Evolutionary conservation across 768 basidiomycete genomes (phyloP).

Genomic region (Russula abietina): DNA sequence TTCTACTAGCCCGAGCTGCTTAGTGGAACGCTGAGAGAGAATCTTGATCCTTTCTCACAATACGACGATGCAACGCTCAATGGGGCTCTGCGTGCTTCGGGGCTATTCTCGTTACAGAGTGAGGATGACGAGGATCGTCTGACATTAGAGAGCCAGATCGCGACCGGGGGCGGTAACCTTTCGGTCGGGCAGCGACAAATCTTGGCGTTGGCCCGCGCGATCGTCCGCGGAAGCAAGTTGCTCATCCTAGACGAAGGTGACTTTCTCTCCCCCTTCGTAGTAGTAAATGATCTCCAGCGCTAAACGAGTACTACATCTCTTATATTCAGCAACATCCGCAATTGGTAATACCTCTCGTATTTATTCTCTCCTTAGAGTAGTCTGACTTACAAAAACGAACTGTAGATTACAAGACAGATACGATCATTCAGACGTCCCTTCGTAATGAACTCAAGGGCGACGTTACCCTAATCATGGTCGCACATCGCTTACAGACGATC

Average conservation of each 20-base stretch:
- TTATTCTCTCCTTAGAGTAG: background rate
- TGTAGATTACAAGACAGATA: constrained; percentile 51
- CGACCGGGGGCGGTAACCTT: constrained; percentile 42
- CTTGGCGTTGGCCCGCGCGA: constrained; percentile 52
- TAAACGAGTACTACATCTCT: background rate
- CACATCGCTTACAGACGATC: constrained; percentile 52
- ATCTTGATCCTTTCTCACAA: constrained; percentile 55
- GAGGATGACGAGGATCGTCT: constrained; percentile 35
- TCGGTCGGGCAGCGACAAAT: constrained; percentile 59
- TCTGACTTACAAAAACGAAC: background rate
- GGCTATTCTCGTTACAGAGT: constrained; percentile 39
- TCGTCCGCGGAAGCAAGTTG: constrained; percentile 51
- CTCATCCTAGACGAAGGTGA: constrained; percentile 53
- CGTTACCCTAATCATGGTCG: constrained; percentile 52
- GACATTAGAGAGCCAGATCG: constrained; percentile 41
- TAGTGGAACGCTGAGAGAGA: constrained; percentile 50
- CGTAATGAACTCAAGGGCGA: constrained; percentile 39
- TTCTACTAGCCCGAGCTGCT: constrained; percentile 41
- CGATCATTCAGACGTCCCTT: constrained; percentile 51
- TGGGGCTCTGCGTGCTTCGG: constrained; percentile 43
- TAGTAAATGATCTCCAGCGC: background rate
- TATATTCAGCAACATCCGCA: constrained; percentile 40
- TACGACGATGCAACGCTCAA: constrained; percentile 49
- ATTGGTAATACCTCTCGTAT: constrained; percentile 32
- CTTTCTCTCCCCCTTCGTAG: constrained; percentile 2